These are phyloP conservation scores for Peronosclerospora sorghi DNA, from an alignment of 352 stramenopile genomes.

Conservation along the genomic window DNA sequence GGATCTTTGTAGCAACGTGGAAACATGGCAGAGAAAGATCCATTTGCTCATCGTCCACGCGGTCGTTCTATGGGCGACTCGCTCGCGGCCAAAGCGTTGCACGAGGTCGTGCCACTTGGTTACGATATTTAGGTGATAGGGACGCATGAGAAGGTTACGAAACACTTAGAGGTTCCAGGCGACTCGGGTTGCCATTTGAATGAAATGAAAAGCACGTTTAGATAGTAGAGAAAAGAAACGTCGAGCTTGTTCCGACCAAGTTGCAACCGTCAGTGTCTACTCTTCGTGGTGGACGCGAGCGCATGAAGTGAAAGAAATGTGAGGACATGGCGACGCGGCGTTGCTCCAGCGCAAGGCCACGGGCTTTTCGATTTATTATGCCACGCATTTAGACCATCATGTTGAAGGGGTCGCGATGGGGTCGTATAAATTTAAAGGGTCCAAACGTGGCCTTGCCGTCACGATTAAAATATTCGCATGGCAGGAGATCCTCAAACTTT, in stretches of 20 bases:
- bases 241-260: too few species aligned
- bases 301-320: too few species aligned
- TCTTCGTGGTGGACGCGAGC: too few species aligned
- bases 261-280: too few species aligned
- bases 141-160: conserved; percentile 61
- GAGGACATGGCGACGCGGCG: conserved; percentile 25
- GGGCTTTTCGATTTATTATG: conserved; percentile 50
- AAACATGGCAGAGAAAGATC: conserved; percentile 66
- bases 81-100: conserved; percentile 21
- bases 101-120: conserved; percentile 37
- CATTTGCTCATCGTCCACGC: conserved; percentile 25
- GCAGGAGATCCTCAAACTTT: conserved; percentile 34
- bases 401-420: conserved; percentile 39
- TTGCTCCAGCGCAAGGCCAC: conserved; percentile 58
- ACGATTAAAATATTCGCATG: conserved; percentile 35
- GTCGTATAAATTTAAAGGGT: conserved; percentile 56
- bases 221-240: too few species aligned
- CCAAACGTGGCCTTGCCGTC: conserved; percentile 50
- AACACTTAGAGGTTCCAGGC: conserved; percentile 33
- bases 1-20: conserved; percentile 61
- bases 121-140: conserved; percentile 73
- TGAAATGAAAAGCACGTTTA: too few species aligned
- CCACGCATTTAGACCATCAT: conserved; percentile 16
- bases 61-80: conserved; percentile 37
- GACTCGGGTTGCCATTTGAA: too few species aligned